Evolutionary conservation across 2,329 filamentous ascomycete genomes (phyloP).

Genomic region (Hypoxylon sp.): DNA sequence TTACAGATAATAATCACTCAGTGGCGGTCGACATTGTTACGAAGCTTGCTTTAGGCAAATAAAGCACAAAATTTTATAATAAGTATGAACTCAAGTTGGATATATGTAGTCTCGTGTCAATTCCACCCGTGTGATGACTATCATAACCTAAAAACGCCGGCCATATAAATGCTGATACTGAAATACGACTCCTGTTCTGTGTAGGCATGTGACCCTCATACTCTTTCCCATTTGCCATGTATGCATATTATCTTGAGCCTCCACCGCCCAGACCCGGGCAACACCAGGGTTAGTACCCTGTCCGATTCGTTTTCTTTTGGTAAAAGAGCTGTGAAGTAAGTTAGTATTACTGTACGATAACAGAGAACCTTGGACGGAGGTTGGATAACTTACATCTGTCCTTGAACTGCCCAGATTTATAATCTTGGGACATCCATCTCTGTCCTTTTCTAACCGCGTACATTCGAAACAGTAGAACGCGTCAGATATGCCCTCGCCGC

Average conservation of each 20-base stretch:
- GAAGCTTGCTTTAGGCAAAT: slow-evolving; percentile 21
- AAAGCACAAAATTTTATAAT: slow-evolving; percentile 26
- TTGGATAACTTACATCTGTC: slow-evolving; percentile 79
- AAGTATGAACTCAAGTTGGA: slow-evolving; percentile 25
- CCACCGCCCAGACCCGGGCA: slow-evolving; percentile 65
- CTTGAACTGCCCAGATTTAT: slow-evolving; percentile 96
- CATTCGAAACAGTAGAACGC: slow-evolving; percentile 99
- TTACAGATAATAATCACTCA: slow-evolving; percentile 48
- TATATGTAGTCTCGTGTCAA: slow-evolving; percentile 40
- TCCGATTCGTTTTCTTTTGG: slow-evolving; percentile 77
- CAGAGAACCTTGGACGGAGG: not conserved
- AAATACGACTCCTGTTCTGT: slow-evolving; percentile 21
- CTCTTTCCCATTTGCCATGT: slow-evolving; percentile 14
- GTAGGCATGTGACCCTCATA: not conserved
- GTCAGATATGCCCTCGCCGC: slow-evolving; percentile 97
- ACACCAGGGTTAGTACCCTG: slow-evolving; percentile 67
- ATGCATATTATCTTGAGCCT: slow-evolving; percentile 19
- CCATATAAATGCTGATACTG: slow-evolving; percentile 43
- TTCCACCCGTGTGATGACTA: slow-evolving; percentile 36
- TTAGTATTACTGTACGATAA: slow-evolving; percentile 48
- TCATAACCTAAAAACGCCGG: slow-evolving; percentile 49
- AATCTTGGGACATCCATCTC: slow-evolving; percentile 98
- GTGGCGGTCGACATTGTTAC: slow-evolving; percentile 16
- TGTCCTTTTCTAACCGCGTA: slow-evolving; percentile 94
- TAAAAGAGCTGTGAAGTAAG: slow-evolving; percentile 68